Conservation (phyloP, 2,329 filamentous ascomycete genomes). For the Colletotrichum costaricense region DNA sequence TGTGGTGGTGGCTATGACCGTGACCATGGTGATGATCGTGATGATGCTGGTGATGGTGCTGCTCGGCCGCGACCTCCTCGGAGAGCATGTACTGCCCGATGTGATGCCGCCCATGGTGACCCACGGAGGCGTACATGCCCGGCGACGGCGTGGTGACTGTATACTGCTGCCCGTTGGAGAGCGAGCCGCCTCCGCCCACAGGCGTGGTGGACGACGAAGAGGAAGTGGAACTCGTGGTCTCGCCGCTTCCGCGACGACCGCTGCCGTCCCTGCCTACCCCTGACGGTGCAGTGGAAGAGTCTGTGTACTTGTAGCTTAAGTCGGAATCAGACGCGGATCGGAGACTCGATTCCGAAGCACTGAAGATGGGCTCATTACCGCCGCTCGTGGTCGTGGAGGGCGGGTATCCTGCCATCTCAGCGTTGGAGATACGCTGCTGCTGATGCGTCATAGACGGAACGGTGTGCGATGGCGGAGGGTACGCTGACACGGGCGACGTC, state of each 20-base stretch:
- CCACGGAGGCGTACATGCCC: constrained; percentile 20
- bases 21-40: neutral
- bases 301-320: constrained; percentile 35
- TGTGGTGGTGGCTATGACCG: neutral
- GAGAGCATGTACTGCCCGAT: neutral
- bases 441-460: constrained; percentile 28
- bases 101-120: constrained; percentile 6
- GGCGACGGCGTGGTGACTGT: constrained; percentile 25
- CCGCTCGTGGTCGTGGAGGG: constrained; percentile 24
- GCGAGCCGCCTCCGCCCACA: neutral
- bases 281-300: neutral
- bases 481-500: constrained; percentile 20
- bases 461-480: constrained; percentile 20
- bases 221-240: constrained; percentile 1
- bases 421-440: constrained; percentile 21
- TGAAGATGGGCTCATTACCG: constrained; percentile 33
- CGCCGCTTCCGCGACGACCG: constrained; percentile 26
- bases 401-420: constrained; percentile 22
- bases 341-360: constrained; percentile 29
- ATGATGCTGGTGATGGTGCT: constrained; percentile 18
- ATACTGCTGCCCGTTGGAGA: constrained; percentile 33
- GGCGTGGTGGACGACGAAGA: neutral
- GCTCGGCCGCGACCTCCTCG: neutral
- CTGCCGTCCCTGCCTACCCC: neutral
- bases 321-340: constrained; percentile 32